Base-by-base conservation (phyloP, 2,329 filamentous ascomycete genomes). In the Fusarium pseudoanthophilum region DNA sequence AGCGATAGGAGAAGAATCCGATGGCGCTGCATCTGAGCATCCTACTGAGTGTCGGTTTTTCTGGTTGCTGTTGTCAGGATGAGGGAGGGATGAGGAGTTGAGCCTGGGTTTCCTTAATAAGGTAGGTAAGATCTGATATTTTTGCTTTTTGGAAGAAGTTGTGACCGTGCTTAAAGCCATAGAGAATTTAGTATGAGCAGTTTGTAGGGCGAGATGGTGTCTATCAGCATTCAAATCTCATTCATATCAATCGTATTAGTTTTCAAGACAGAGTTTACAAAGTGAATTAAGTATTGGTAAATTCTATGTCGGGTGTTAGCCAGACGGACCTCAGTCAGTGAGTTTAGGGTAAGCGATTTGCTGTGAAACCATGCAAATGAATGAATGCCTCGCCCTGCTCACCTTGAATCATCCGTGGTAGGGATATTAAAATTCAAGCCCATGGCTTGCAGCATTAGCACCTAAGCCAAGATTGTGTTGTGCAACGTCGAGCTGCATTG, bases 1-100 rank as follows among this genome's bases (percentile, higher is more conserved):
- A 20, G 18, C 20, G 43, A 28, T 14, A 28, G 0, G 11, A 10
- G 18, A 21, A 10, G 24, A 5, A 0, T 28, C 24, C 4, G 18
- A 15, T 0, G 24, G 8, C 24, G 18, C 24, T 28, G 5, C 5
- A 28, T 14, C 15, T 14, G 20, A 32, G n/a, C 28, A 49, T 9
- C 4, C 18, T 49, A 28, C 46, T n/a, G 5, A n/a, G 13, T 21
- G 13, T 21, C 20, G 6, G 20, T 14, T 39, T n/a, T 40, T 7
- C 21, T n/a, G 39, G 39, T 39, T 39, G 20, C 20, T 40, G 7
- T 2, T 40, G 13, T 40, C 11, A 13, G 4, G 21, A 14, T 28
- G 5, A 21, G 26, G 13, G 20, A 16, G 15, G 21, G 7, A 21
- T 14, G 4, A 6, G 18, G 7, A 28, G 24, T 9, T 30, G 7